Base-by-base conservation (phyloP, 2,329 filamentous ascomycete genomes). In the Arthrobotrys megalospora region DNA sequence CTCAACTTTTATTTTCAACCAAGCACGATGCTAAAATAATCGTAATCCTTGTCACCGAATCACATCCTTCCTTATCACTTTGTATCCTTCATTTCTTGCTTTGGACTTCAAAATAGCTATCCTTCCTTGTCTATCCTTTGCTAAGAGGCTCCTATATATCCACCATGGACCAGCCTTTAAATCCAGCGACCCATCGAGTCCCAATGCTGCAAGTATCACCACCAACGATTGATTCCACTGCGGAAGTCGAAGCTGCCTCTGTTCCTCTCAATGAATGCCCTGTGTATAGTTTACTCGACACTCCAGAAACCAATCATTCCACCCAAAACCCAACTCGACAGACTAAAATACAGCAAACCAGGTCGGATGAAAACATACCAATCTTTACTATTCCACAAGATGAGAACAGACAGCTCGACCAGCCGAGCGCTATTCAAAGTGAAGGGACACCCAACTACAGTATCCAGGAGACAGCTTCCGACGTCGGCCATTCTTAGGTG, bases 181-280 rank as follows among this genome's bases (percentile, higher is more conserved):
- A 14, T 6, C 21, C 16, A 60, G 6, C 5, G 10, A 5, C 10
- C 34, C 55, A 10, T 43, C 34, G 60, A 21, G 60, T 48, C 8
- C 43, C 60, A 36, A 64, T 64, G 41, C 41, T 64, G 16, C n/a
- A 48, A 0, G 19, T 64, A 47, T 64, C 60, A 19, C 60, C 60
- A 14, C 60, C 60, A 12, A 16, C 1, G 19, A 34, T 14, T 6
- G 60, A 64, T 21, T 36, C 60, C 32, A 64, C 11, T 2, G n/a
- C 21, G 10, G 41, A 64, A 34, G 43, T 64, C 6, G 60, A 64
- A 19, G 60, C 60, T 6, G 43, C 43, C 16, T 48, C 60, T 19
- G 60, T 36, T 14, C n/a, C 38, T 36, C 24, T 1, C 1, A 36
- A 45, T 34, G 16, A 48, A 47, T 64, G 60, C 24, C 38, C 38